Evolutionary conservation across 768 basidiomycete species (phyloP).

Genomic region (Hebeloma cylindrosporum): DNA sequence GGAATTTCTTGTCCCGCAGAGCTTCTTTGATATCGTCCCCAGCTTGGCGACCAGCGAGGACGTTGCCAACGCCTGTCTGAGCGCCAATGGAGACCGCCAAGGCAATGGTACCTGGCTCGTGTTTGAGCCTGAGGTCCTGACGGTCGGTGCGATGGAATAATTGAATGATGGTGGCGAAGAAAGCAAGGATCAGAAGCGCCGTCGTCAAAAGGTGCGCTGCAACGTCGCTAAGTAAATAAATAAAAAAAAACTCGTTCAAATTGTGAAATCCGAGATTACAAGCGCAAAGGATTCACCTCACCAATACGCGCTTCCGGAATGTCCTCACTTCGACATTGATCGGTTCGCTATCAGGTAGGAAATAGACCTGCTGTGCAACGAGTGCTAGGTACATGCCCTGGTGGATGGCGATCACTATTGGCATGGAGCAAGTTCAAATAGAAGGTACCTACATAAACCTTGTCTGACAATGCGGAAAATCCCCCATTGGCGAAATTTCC

Average conservation of each 20-base stretch:
- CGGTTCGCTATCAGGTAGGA: constrained; percentile 35
- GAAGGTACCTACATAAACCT: constrained; percentile 48
- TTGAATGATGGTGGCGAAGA: constrained; percentile 45
- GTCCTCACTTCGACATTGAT: constrained; percentile 44
- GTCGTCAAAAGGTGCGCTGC: constrained; percentile 44
- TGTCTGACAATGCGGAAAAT: constrained; percentile 38
- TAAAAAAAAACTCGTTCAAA: neutral
- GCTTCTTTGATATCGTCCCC: constrained; percentile 40
- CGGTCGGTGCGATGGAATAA: constrained; percentile 47
- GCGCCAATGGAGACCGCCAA: constrained; percentile 56
- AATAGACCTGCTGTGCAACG: constrained; percentile 52
- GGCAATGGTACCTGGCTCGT: constrained; percentile 55
- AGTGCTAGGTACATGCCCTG: constrained; percentile 50
- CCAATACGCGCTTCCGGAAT: constrained; percentile 45
- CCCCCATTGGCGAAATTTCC: constrained; percentile 36
- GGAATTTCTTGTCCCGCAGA: constrained; percentile 46
- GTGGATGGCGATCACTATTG: neutral
- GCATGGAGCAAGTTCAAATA: neutral
- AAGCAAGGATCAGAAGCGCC: constrained; percentile 44
- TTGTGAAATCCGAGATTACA: neutral
- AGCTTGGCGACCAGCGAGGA: constrained; percentile 42
- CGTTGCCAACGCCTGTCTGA: constrained; percentile 46
- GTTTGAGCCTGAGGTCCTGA: constrained; percentile 42
- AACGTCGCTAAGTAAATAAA: constrained; percentile 31
- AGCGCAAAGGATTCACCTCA: constrained; percentile 36